Conservation (phyloP, 1,284 basidiomycete genomes). For the Chiua sp. region DNA sequence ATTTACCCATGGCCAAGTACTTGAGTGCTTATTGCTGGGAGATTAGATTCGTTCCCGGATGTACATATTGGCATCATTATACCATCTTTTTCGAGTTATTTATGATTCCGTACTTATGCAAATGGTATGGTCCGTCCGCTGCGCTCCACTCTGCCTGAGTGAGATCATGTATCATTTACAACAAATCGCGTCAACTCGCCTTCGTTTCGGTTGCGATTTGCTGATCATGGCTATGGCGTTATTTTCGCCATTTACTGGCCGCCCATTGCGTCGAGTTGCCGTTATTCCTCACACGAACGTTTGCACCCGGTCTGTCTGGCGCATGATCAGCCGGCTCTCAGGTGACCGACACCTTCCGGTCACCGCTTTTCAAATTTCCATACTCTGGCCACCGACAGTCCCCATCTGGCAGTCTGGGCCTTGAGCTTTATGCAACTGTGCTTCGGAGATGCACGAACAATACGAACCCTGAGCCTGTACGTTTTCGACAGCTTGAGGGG, state of each 20-base stretch:
- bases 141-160: no score
- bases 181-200: no score
- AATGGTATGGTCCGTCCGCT: no score
- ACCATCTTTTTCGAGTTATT: no score
- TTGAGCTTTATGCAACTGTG: not conserved
- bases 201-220: not conserved
- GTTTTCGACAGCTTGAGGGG: not conserved
- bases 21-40: no score
- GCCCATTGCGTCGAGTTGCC: not conserved
- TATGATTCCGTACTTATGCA: no score
- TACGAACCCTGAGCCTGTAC: not conserved
- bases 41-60: no score
- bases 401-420: not conserved
- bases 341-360: not conserved
- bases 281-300: conserved; percentile 5
- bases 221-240: not conserved
- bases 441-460: not conserved
- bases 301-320: not conserved
- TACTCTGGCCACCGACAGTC: not conserved
- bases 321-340: not conserved
- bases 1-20: no score
- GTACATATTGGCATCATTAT: no score
- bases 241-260: conserved; percentile 3
- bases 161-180: no score
- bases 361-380: not conserved